Percentiles rank a stretch among this genome's conserved stretches.
Evolutionary conservation across 306 rosid genomes (phyloP).

Genomic region (Datisca glomerata): DNA sequence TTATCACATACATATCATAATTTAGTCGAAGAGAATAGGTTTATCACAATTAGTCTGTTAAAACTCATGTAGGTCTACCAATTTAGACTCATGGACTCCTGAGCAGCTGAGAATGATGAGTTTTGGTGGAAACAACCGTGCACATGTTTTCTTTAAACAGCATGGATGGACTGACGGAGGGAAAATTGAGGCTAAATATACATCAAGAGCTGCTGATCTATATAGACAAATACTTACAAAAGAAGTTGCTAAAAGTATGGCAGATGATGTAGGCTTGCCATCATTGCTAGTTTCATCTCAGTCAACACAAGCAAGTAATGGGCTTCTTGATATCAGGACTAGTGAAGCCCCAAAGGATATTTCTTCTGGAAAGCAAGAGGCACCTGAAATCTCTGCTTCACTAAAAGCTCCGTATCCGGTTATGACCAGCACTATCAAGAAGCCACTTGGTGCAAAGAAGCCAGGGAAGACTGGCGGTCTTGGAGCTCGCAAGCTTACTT

Average conservation of each 20-base stretch:
- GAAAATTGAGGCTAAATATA: slow-evolving; percentile 93
- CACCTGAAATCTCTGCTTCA: slow-evolving; percentile 42
- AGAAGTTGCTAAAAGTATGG: slow-evolving; percentile 91
- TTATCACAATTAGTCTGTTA: neutral
- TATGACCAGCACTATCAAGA: slow-evolving; percentile 48
- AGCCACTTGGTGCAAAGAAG: slow-evolving; percentile 80
- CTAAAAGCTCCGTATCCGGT: slow-evolving; percentile 49
- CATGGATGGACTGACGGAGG: slow-evolving; percentile 97
- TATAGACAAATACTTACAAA: slow-evolving; percentile 82
- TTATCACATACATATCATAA: too few species aligned
- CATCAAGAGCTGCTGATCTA: slow-evolving; percentile 92
- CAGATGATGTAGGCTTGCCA: slow-evolving; percentile 47
- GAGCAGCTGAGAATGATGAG: slow-evolving; percentile 84
- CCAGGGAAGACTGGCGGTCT: slow-evolving; percentile 76
- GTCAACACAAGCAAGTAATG: slow-evolving; percentile 42
- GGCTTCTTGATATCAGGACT: slow-evolving; percentile 37
- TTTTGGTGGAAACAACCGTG: slow-evolving; percentile 89
- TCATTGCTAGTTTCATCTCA: slow-evolving; percentile 50
- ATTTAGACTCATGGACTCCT: slow-evolving; percentile 78
- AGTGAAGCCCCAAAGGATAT: slow-evolving; percentile 44
- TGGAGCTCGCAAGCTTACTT: slow-evolving; percentile 84
- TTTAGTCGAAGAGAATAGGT: too few species aligned
- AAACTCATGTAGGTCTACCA: slow-evolving; percentile 49
- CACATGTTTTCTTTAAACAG: slow-evolving; percentile 91
- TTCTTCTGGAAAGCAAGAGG: slow-evolving; percentile 37